These are phyloP conservation scores for Coemansia sp. DNA, from an alignment of 192 early-diverging fungal species.

Conservation along the genomic window DNA sequence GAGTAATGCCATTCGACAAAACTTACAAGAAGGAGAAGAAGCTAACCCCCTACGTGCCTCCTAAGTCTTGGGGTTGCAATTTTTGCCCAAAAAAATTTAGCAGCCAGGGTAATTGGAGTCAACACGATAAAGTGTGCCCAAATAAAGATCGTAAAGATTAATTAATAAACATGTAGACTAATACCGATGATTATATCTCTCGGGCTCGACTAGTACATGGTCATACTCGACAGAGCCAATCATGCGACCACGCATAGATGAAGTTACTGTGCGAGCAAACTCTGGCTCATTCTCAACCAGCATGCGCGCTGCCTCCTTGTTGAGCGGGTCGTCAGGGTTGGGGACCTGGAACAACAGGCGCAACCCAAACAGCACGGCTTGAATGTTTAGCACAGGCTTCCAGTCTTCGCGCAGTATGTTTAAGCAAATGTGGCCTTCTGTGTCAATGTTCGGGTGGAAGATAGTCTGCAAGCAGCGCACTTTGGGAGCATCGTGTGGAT, in stretches of 20 bases:
- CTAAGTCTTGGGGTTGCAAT: too few species aligned
- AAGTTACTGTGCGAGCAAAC: conserved; percentile 77
- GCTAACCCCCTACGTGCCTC: too few species aligned
- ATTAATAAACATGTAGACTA: too few species aligned
- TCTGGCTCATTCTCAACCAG: conserved; percentile 65
- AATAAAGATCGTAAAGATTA: too few species aligned
- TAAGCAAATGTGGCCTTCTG: conserved; percentile 94
- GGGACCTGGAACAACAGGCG: conserved; percentile 92
- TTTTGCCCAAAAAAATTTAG: too few species aligned
- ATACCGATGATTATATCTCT: too few species aligned
- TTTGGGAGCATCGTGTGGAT: conserved; percentile 94
- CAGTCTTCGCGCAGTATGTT: conserved; percentile 98
- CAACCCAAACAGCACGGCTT: conserved; percentile 86
- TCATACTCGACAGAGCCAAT: conserved; percentile 71
- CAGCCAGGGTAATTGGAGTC: too few species aligned
- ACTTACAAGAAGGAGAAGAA: too few species aligned
- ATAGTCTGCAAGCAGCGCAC: conserved; percentile 87
- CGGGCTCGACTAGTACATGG: conserved; percentile 50
- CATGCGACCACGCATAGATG: conserved; percentile 74
- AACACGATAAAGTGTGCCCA: too few species aligned
- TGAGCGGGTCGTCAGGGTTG: conserved; percentile 96
- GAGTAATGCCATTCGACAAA: too few species aligned
- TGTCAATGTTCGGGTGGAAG: conserved; percentile 98
- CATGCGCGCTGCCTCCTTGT: conserved; percentile 91
- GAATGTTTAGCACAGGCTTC: conserved; percentile 96